Evolutionary conservation across 2,329 filamentous ascomycete species (phyloP), one percentile per base, ranked within the genome.

Genomic region (Fusarium solani-melongenae): DNA sequence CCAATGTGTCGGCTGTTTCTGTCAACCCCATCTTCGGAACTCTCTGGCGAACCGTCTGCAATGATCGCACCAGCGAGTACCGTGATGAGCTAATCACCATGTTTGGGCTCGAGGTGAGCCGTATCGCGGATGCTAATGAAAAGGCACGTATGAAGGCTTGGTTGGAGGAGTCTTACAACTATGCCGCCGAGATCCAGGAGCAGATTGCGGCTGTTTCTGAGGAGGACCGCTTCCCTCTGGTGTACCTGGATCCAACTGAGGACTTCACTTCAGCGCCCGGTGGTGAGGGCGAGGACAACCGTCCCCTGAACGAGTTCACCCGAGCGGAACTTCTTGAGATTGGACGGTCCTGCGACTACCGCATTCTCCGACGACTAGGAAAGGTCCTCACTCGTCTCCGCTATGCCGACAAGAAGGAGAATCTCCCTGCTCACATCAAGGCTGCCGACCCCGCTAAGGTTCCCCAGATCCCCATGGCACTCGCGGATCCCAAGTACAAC

Each of bases 131-230:
- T 31, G 34, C 49, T 0, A 72, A 79, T 0, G 80, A 84, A 44
- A 86, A 83, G 69, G 65, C 60, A 0, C 76, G 78, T 1, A 84
- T 88, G 83, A 86, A 84, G 73, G 68, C 64, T 0, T 89, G 87
- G 87, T 78, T 89, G 3, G 86, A 85, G 12, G 85, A 85, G 64
- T 88, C 86, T 2, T 88, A 88, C 72, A 84, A 88, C 73, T 86
- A 83, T 69, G 82, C 80, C 0, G 82, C 78, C 6, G 86, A 88
- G 27, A 85, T 88, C 8, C 65, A 80, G 27, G 78, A 81, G 0
- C 69, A 79, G 6, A 82, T 88, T 29, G 70, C 79, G 5, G 59
- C 74, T 0, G 81, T 88, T 1, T 77, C 83, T 0, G 78, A 79
- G 2, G 76, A 79, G 12, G 79, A 85, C 14, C 77, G 77, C 27